Conservation (phyloP, 257 asterid genomes). For the Forsythia suspensa region DNA sequence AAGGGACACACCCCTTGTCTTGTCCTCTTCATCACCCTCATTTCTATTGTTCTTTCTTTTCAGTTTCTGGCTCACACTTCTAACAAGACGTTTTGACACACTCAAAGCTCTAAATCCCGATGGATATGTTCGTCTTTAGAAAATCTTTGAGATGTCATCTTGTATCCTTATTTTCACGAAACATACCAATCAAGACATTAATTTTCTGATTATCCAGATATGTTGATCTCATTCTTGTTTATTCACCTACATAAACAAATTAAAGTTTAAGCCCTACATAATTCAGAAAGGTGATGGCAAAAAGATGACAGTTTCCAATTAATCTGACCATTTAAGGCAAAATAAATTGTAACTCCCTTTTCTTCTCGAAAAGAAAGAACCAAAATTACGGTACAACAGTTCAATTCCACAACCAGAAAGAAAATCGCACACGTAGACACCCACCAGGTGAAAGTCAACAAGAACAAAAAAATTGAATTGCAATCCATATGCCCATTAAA, state of each 20-base stretch:
- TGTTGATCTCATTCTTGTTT: conserved; percentile 3
- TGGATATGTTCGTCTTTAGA: conserved; percentile 44
- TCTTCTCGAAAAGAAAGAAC: too few species aligned
- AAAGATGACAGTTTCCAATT: too few species aligned
- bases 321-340: too few species aligned
- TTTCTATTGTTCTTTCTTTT: conserved; percentile 56
- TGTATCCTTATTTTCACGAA: conserved; percentile 22
- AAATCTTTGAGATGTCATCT: conserved; percentile 46
- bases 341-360: too few species aligned
- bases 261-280: conserved; percentile 11
- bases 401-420: too few species aligned
- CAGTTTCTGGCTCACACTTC: conserved; percentile 80
- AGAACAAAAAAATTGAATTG: conserved; percentile 16
- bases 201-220: conserved; percentile 16
- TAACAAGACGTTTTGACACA: conserved; percentile 62
- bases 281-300: conserved; percentile 6
- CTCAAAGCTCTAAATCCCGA: conserved; percentile 60
- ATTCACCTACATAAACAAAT: conserved; percentile 36
- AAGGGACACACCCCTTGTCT: conserved; percentile 54
- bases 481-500: conserved; percentile 27
- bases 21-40: conserved; percentile 58
- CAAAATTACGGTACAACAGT: too few species aligned
- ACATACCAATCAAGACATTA: conserved; percentile 14
- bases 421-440: not conserved
- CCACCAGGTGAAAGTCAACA: conserved; percentile 18